Evolutionary conservation across 345 rosid genomes (phyloP).

Genomic region (Aquilaria sinensis): DNA sequence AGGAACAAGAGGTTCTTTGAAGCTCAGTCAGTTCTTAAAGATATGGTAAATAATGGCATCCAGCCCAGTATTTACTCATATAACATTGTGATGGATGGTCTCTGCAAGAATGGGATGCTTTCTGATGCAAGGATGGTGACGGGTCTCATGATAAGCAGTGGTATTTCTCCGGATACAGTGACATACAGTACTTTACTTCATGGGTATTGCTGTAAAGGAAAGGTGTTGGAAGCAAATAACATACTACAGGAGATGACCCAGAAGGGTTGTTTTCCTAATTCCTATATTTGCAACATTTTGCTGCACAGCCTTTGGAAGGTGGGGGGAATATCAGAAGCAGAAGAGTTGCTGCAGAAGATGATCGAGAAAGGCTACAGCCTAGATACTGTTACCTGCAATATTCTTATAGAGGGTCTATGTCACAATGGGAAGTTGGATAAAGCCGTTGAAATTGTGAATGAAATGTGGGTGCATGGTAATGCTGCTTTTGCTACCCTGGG

Average conservation of each 20-base stretch:
- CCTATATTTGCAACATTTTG: constrained; percentile 75
- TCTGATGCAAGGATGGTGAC: constrained; percentile 58
- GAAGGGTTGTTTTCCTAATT: constrained; percentile 60
- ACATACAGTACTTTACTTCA: constrained; percentile 71
- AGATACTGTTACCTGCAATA: constrained; percentile 90
- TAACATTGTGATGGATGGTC: constrained; percentile 72
- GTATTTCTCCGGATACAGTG: constrained; percentile 65
- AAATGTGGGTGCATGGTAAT: constrained; percentile 82
- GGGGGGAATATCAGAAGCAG: constrained; percentile 74
- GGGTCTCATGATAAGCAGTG: constrained; percentile 49
- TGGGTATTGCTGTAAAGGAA: constrained; percentile 68
- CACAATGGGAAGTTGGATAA: constrained; percentile 68
- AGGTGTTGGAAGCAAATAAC: constrained; percentile 47
- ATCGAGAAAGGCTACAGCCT: constrained; percentile 69
- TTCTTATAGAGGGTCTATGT: constrained; percentile 81
- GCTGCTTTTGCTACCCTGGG: constrained; percentile 90
- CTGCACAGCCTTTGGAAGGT: constrained; percentile 79
- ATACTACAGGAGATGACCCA: constrained; percentile 71
- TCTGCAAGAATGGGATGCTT: constrained; percentile 83
- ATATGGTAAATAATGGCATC: constrained; percentile 53
- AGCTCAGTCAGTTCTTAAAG: constrained; percentile 59
- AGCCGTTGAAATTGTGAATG: constrained; percentile 75
- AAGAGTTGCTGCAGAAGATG: constrained; percentile 76
- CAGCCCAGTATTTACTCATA: constrained; percentile 66
- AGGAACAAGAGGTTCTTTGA: constrained; percentile 61